These are phyloP conservation scores for Jimgerdemannia lactiflua DNA, from an alignment of 192 early-diverging fungal species.

Conservation along the genomic window DNA sequence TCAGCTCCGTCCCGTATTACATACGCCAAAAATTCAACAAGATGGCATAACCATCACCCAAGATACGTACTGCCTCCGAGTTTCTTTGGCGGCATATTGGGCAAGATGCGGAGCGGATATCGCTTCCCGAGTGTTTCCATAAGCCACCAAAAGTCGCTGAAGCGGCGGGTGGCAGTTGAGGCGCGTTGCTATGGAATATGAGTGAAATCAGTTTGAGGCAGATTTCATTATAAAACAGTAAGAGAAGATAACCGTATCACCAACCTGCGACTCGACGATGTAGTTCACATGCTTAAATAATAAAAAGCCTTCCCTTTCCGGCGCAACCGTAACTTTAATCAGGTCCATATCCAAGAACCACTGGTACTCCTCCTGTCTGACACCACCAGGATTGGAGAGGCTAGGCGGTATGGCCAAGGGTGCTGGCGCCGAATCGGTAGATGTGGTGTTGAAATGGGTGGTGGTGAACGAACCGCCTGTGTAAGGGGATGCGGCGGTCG, in stretches of 20 bases:
- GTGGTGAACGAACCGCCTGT: not conserved
- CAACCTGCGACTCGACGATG: conserved; percentile 59
- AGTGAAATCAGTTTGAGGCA: too few species aligned
- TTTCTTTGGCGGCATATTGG: conserved; percentile 87
- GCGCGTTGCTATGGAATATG: conserved; percentile 26
- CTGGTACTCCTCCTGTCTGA: conserved; percentile 34
- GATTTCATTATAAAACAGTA: too few species aligned
- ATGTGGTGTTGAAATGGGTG: not conserved
- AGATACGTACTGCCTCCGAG: conserved; percentile 60
- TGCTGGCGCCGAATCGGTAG: conserved; percentile 6
- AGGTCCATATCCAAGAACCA: conserved; percentile 57
- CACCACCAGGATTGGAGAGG: not conserved
- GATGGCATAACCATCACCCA: not conserved
- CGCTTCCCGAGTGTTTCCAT: conserved; percentile 69
- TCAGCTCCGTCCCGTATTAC: too few species aligned
- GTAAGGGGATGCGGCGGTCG: not conserved
- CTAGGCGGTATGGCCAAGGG: not conserved
- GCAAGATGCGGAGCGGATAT: conserved; percentile 81
- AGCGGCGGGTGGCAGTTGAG: conserved; percentile 71
- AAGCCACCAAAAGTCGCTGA: conserved; percentile 92
- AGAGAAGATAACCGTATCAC: not conserved
- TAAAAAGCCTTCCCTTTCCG: conserved; percentile 45
- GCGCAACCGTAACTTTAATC: conserved; percentile 48
- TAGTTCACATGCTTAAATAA: conserved; percentile 88
- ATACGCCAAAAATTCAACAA: not conserved